These are phyloP conservation scores for Chaetomiaceae sp. DNA, from an alignment of 2,329 filamentous ascomycete genomes.

Conservation along the genomic window DNA sequence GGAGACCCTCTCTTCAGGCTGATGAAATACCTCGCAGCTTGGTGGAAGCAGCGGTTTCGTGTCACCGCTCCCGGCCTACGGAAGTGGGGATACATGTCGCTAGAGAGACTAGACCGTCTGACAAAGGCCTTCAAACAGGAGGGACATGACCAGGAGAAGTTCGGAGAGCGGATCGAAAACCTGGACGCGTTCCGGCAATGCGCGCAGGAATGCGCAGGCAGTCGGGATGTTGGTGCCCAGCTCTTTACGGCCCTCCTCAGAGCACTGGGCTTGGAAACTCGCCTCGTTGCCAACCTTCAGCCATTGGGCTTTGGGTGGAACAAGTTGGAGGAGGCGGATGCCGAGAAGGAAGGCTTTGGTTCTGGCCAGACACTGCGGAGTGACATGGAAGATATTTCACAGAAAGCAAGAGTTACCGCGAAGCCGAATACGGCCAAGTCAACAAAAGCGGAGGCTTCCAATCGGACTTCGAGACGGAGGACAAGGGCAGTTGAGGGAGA, in stretches of 20 bases:
- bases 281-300: slow-evolving; percentile 81
- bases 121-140: slow-evolving; percentile 65
- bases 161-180: slow-evolving; percentile 71
- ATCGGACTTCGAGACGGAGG: slow-evolving; percentile 8
- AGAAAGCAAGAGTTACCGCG: slow-evolving; percentile 1
- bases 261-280: slow-evolving; percentile 73
- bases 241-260: slow-evolving; percentile 83
- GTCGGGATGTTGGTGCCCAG: slow-evolving; percentile 81
- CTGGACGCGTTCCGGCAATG: slow-evolving; percentile 63
- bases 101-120: slow-evolving; percentile 69
- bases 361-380: slow-evolving; percentile 16
- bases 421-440: slow-evolving; percentile 22
- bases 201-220: slow-evolving; percentile 70
- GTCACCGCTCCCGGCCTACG: slow-evolving; percentile 73
- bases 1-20: slow-evolving; percentile 78
- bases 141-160: slow-evolving; percentile 55
- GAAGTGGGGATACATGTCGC: slow-evolving; percentile 84
- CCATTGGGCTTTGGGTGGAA: slow-evolving; percentile 87
- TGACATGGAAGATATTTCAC: slow-evolving; percentile 19
- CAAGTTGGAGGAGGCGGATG: slow-evolving; percentile 72
- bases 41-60: slow-evolving; percentile 83
- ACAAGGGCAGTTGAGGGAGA: slow-evolving; percentile 35
- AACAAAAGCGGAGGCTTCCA: slow-evolving; percentile 11
- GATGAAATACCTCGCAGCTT: slow-evolving; percentile 70
- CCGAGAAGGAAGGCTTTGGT: slow-evolving; percentile 37